These are phyloP conservation scores for Brettanomyces custersianus DNA, from an alignment of 805 yeast genomes.

Conservation along the genomic window DNA sequence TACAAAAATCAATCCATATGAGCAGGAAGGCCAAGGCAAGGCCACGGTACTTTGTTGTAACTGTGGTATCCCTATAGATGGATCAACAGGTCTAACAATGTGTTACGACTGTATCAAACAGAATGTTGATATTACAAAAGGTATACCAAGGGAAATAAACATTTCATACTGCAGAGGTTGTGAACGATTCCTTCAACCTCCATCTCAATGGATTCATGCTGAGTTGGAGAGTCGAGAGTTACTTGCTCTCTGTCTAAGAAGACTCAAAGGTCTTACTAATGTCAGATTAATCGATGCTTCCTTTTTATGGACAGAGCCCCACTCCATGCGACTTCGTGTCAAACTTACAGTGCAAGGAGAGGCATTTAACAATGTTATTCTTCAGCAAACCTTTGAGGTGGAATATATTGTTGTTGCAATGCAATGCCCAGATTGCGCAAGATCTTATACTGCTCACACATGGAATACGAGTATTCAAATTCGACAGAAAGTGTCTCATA, in stretches of 20 bases:
- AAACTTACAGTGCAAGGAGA: slow-evolving; percentile 95
- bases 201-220: slow-evolving; percentile 86
- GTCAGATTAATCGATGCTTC: slow-evolving; percentile 88
- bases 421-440: slow-evolving; percentile 99
- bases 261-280: slow-evolving; percentile 78
- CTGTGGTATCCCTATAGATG: slow-evolving; percentile 98
- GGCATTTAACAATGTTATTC: slow-evolving; percentile 82
- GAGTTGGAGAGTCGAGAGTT: slow-evolving; percentile 89
- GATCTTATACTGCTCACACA: slow-evolving; percentile 90
- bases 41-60: slow-evolving; percentile 95
- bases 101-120: slow-evolving; percentile 95
- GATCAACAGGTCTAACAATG: slow-evolving; percentile 87
- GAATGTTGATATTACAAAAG: slow-evolving; percentile 89
- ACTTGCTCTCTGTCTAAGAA: slow-evolving; percentile 80
- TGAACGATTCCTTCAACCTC: slow-evolving; percentile 93
- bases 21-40: slow-evolving; percentile 15
- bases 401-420: slow-evolving; percentile 88
- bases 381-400: slow-evolving; percentile 91
- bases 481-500: slow-evolving; percentile 94
- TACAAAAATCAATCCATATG: slow-evolving; percentile 32
- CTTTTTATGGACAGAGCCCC: slow-evolving; percentile 99
- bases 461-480: slow-evolving; percentile 98
- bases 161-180: slow-evolving; percentile 94
- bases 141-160: slow-evolving; percentile 89
- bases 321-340: slow-evolving; percentile 86